These are phyloP conservation scores for Diaporthe eres DNA, from an alignment of 2,329 filamentous ascomycete species.

Conservation along the genomic window DNA sequence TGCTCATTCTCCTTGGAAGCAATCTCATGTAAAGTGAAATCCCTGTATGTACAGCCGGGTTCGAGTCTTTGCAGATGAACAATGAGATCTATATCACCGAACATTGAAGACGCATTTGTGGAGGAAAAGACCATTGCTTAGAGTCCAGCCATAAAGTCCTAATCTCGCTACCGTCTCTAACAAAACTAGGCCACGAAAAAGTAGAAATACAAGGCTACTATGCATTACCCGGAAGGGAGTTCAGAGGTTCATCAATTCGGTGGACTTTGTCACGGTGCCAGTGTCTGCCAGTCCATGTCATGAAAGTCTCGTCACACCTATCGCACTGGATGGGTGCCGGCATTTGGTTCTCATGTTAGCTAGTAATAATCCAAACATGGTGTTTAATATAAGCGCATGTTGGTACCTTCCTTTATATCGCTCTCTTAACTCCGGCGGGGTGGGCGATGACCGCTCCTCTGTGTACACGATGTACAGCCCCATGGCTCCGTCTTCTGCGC, in stretches of 20 bases:
- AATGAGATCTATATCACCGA: no score
- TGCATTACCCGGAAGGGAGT: constrained; percentile 1
- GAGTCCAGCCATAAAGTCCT: no score
- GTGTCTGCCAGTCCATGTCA: neutral
- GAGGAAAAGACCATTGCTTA: neutral
- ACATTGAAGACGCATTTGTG: neutral
- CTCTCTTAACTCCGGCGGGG: neutral
- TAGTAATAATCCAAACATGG: no score
- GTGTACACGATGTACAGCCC: constrained; percentile 9
- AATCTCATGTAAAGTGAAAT: no score
- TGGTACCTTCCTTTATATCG: neutral
- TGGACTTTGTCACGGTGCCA: constrained; percentile 6
- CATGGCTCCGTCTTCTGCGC: constrained; percentile 3
- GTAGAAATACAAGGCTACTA: neutral
- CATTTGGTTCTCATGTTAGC: neutral
- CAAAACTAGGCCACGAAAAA: neutral
- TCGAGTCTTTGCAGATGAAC: no score
- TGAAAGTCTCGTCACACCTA: constrained; percentile 1
- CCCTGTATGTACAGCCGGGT: no score
- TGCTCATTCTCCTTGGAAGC: no score
- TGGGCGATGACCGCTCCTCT: neutral
- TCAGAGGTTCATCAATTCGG: constrained; percentile 3
- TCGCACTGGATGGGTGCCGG: constrained; percentile 8
- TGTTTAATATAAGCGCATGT: neutral
- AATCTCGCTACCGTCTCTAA: no score